Conservation (phyloP, 352 stramenopile species). For the Globisporangium megalacanthum region DNA sequence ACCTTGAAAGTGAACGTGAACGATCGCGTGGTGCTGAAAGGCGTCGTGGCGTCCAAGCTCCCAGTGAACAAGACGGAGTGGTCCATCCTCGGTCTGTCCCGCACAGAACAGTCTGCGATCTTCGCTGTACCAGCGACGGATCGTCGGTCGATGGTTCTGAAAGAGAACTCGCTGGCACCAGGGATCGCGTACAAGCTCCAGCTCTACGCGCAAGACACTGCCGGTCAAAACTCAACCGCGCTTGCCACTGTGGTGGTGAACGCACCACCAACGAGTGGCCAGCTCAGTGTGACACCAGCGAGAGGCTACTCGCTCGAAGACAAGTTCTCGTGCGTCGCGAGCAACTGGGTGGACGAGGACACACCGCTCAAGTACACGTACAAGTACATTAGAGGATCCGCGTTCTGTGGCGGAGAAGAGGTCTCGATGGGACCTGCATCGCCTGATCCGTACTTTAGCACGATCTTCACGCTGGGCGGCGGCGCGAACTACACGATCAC, state of each 20-base stretch:
- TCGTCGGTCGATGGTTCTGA: slow-evolving; percentile 46
- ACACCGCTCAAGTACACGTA: slow-evolving; percentile 63
- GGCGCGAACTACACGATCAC: slow-evolving; percentile 59
- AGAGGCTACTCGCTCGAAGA: slow-evolving; percentile 47
- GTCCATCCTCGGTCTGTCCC: slow-evolving; percentile 30
- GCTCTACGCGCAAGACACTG: slow-evolving; percentile 36
- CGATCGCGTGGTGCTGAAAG: slow-evolving; percentile 47
- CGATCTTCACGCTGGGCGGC: slow-evolving; percentile 46
- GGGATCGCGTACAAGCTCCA: slow-evolving; percentile 48
- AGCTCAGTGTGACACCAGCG: slow-evolving; percentile 31
- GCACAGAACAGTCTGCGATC: slow-evolving; percentile 20
- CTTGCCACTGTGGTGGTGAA: slow-evolving; percentile 45
- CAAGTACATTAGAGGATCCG: slow-evolving; percentile 59
- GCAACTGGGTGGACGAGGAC: slow-evolving; percentile 66
- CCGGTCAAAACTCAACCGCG: slow-evolving; percentile 29
- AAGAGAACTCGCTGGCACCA: slow-evolving; percentile 33
- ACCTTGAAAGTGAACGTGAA: slow-evolving; percentile 51
- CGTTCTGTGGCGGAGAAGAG: slow-evolving; percentile 39
- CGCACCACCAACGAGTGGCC: slow-evolving; percentile 43
- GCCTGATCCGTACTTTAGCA: slow-evolving; percentile 42
- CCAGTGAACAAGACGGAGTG: slow-evolving; percentile 37
- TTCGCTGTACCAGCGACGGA: slow-evolving; percentile 34
- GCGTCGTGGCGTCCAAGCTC: slow-evolving; percentile 38
- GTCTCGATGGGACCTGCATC: slow-evolving; percentile 48
- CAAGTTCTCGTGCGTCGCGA: slow-evolving; percentile 39